Conservation (phyloP, 2,329 filamentous ascomycete genomes). For the Apiospora saccharicola region DNA sequence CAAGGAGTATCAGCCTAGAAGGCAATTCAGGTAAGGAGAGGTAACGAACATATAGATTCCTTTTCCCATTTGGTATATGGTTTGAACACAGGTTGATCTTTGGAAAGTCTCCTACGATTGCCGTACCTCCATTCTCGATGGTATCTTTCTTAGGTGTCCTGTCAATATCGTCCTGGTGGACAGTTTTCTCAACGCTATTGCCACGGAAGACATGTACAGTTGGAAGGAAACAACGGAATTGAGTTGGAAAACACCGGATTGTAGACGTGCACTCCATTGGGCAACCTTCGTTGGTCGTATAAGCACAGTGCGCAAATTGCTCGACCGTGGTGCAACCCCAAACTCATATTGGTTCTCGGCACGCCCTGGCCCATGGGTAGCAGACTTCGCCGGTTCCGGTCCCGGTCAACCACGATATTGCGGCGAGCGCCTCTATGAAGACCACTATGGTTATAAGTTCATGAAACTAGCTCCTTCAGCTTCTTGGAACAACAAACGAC, state of each 20-base stretch:
- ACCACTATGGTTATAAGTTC: neutral
- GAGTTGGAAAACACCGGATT: neutral
- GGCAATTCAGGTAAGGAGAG: neutral
- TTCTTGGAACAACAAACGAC: neutral
- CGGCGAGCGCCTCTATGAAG: neutral
- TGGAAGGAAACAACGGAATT: neutral
- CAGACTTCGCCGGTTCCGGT: neutral
- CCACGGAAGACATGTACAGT: neutral
- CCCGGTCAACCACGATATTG: neutral
- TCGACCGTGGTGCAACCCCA: neutral
- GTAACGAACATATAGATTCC: neutral
- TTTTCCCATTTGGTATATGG: neutral
- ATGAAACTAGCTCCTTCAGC: neutral
- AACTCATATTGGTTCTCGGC: neutral
- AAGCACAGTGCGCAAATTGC: neutral
- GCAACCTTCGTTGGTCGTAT: neutral
- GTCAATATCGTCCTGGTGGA: neutral
- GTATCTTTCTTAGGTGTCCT: neutral
- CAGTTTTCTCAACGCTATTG: neutral
- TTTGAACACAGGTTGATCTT: neutral
- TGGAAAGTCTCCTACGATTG: neutral
- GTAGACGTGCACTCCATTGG: neutral
- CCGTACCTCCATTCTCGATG: neutral
- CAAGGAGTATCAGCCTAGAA: neutral
- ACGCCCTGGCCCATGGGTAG: neutral